Conservation (phyloP, 805 yeast species). For the Sugiyamaella lignohabitans region DNA sequence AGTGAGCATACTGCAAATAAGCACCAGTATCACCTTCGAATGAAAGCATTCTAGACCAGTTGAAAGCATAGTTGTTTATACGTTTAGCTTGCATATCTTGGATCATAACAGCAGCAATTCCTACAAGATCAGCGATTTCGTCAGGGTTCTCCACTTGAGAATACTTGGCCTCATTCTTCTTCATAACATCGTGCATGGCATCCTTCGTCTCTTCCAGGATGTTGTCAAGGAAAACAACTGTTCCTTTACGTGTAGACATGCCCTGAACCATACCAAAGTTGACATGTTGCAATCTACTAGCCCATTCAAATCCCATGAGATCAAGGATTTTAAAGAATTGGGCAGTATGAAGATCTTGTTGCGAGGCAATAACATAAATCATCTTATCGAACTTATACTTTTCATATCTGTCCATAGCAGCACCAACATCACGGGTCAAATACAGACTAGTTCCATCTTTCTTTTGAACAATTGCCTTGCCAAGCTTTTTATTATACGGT, state of each 20-base stretch:
- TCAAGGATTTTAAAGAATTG: conserved; percentile 93
- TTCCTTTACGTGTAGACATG: conserved; percentile 97
- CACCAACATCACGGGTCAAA: conserved; percentile 94
- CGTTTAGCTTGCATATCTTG: conserved; percentile 99
- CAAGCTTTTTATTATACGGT: conserved; percentile 80
- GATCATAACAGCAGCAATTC: conserved; percentile 96
- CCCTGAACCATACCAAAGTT: conserved; percentile 98
- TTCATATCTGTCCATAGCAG: conserved; percentile 85
- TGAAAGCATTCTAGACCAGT: conserved; percentile 97
- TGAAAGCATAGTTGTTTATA: conserved; percentile 89
- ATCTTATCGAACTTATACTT: conserved; percentile 84
- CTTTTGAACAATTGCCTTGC: conserved; percentile 87
- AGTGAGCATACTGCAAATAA: conserved; percentile 95
- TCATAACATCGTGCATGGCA: conserved; percentile 95
- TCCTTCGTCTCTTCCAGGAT: conserved; percentile 90
- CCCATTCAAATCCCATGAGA: conserved; percentile 87
- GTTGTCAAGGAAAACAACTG: conserved; percentile 94
- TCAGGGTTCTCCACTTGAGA: conserved; percentile 93
- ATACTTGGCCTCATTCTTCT: conserved; percentile 81
- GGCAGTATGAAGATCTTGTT: conserved; percentile 90
- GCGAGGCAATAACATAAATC: conserved; percentile 93
- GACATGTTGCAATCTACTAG: conserved; percentile 68
- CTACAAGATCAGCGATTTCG: conserved; percentile 88
- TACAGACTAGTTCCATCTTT: conserved; percentile 93
- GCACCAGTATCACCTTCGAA: conserved; percentile 99